A percentile compares a stretch with the other conserved stretches of the same genome.
Conservation (phyloP, 805 yeast genomes). For the Zygosaccharomyces gambellarensis region DNA sequence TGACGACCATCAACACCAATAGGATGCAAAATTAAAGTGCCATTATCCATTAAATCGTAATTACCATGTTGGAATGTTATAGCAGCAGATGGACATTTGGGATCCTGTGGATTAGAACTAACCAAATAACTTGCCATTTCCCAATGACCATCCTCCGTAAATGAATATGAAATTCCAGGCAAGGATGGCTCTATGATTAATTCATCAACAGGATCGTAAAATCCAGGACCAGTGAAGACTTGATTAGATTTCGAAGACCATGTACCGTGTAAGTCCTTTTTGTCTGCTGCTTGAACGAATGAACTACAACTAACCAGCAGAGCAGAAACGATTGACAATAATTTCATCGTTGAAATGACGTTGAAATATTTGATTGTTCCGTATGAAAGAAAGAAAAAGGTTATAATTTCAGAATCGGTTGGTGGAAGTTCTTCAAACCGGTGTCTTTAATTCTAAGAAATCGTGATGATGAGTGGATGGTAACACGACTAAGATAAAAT, state of each 20-base stretch:
- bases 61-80: slow-evolving; percentile 87
- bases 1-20: slow-evolving; percentile 89
- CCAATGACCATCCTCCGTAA: slow-evolving; percentile 85
- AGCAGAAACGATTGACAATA: not conserved
- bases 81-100: slow-evolving; percentile 78
- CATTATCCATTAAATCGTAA: slow-evolving; percentile 58
- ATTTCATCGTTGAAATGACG: not conserved
- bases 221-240: slow-evolving; percentile 95
- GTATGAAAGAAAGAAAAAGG: not conserved
- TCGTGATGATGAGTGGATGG: not conserved
- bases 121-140: slow-evolving; percentile 89
- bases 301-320: not conserved
- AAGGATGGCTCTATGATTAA: slow-evolving; percentile 89
- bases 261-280: slow-evolving; percentile 61
- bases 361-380: no score
- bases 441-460: not conserved
- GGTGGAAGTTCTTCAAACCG: not conserved
- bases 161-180: slow-evolving; percentile 90
- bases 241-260: slow-evolving; percentile 93
- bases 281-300: slow-evolving; percentile 8
- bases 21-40: slow-evolving; percentile 67
- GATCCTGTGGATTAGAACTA: slow-evolving; percentile 62
- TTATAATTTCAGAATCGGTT: not conserved
- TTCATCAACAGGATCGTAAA: slow-evolving; percentile 95
- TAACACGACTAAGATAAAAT: not conserved